A percentile compares a stretch with the other conserved stretches of the same genome.
Conservation (phyloP, 2,329 filamentous ascomycete genomes). For the Trichoderma aggressivum region DNA sequence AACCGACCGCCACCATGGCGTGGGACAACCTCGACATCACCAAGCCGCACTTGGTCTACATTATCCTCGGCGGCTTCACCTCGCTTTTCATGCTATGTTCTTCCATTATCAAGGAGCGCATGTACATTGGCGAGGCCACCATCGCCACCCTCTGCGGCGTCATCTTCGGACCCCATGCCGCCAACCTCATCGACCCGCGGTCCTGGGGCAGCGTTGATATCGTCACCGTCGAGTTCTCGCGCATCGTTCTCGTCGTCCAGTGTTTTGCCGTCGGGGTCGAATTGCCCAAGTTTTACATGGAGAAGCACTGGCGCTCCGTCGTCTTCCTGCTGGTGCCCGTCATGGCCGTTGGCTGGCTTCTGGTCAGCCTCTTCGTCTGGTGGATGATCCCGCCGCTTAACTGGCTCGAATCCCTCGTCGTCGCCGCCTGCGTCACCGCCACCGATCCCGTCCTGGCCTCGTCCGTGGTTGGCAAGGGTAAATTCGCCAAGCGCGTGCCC, state of each 20-base stretch:
- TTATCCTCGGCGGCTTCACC: constrained; percentile 96
- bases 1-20: constrained; percentile 51
- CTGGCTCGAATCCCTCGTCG: constrained; percentile 85
- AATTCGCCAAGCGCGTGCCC: constrained; percentile 94
- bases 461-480: constrained; percentile 97
- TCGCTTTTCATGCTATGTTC: constrained; percentile 98
- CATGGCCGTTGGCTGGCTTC: constrained; percentile 94
- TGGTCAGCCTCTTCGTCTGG: constrained; percentile 93
- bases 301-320: constrained; percentile 93
- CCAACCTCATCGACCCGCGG: constrained; percentile 71
- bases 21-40: constrained; percentile 84
- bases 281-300: constrained; percentile 93
- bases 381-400: constrained; percentile 75
- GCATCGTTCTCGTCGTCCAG: constrained; percentile 85
- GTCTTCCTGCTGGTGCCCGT: constrained; percentile 84
- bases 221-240: constrained; percentile 83
- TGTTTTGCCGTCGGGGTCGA: constrained; percentile 91
- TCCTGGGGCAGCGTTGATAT: constrained; percentile 82
- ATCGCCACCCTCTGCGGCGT: constrained; percentile 85
- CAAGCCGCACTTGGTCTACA: constrained; percentile 94
- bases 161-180: constrained; percentile 83
- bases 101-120: constrained; percentile 93
- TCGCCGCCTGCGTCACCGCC: constrained; percentile 91
- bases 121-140: constrained; percentile 98
- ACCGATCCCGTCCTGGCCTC: constrained; percentile 96